phyloP scores from a whole-genome alignment of 768 basidiomycete species.

The Symmetrospora coprosmae region DNA sequence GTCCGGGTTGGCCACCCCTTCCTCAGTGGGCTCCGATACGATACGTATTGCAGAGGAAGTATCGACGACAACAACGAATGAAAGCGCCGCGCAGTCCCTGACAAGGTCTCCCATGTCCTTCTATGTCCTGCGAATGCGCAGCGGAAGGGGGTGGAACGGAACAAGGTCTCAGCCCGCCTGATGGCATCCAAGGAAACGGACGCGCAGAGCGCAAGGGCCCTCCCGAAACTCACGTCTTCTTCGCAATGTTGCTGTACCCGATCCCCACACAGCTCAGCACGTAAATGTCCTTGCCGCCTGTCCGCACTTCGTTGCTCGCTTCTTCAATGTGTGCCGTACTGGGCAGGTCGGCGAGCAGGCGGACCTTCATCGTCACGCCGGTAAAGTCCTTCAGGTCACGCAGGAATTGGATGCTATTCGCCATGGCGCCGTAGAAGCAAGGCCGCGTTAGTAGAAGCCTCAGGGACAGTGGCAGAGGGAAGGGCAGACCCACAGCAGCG shows the following conservation, averaged over 20 bases:
- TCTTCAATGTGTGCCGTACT: slow-evolving; percentile 25
- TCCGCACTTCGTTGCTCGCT: slow-evolving; percentile 12
- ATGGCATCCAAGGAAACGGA: not conserved
- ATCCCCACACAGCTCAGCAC: slow-evolving; percentile 81
- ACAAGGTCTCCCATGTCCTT: no score
- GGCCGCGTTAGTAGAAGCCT: not conserved
- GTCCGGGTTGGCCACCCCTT: no score
- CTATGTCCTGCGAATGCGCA: not conserved
- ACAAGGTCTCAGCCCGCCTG: no score
- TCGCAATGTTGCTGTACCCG: slow-evolving; percentile 68
- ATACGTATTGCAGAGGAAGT: no score
- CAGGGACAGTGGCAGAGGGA: not conserved
- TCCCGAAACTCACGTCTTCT: slow-evolving; percentile 32
- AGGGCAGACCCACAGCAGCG: slow-evolving; percentile 31
- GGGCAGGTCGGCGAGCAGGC: slow-evolving; percentile 32
- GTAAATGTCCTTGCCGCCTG: slow-evolving; percentile 44
- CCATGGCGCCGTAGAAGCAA: no score
- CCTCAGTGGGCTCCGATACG: no score
- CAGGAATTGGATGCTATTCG: slow-evolving; percentile 73
- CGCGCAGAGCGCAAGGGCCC: not conserved
- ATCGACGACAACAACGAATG: no score
- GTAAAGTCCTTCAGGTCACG: slow-evolving; percentile 68
- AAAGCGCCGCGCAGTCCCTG: no score
- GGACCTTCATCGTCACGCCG: slow-evolving; percentile 85
- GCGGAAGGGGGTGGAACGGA: no score